Base-by-base conservation (phyloP, 208 protist species). In the Novymonas esmeraldas region DNA sequence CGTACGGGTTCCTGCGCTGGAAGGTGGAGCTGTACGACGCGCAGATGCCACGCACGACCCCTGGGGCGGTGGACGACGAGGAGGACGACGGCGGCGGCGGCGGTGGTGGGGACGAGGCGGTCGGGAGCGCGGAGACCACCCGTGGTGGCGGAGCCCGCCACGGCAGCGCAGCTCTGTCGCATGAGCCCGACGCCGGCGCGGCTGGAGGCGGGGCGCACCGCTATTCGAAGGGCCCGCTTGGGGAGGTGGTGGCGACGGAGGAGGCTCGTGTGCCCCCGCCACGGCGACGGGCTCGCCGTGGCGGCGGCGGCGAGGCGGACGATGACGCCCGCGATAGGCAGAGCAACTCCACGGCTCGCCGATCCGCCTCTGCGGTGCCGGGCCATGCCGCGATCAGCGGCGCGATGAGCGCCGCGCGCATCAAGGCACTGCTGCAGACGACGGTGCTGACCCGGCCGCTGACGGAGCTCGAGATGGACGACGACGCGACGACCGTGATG, bases 1-100 rank as follows among this genome's bases (percentile, higher is more conserved):
- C 64, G 13, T 95, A 92, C 76, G 81, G 74, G 31, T 95, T 88
- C 64, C 69, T 95, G 55, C 71, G 80, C 20, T 95, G 89, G 89
- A 80, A 73, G 42, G 73, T 95, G 49, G 89, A 95, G 56, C 67
- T 81, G 11, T 85, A 85, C 70, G 58, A 78, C 42, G 75, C 81
- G 42, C 69, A 69, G 54, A 49, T 92, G 62, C 70, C 78, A 39
- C 54, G 64, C 14, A 33, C 29, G 22, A 45, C 38, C 0, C 51
- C 39, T 9, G 56, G 20, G 6, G 42, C 29, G 3, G 55, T 39
- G 2, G 59, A 49, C 16, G 41, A 24, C 26, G 51, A 52, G 26
- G 59, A 51, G n/a, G 16, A 38, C 1, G 18, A 26, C n/a, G 39
- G 26, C 33, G 57, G 24, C 1, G 41, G 13, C 1, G 18, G 16